Base-by-base conservation (phyloP, 805 yeast genomes). In the Komagataella mondaviorum region DNA sequence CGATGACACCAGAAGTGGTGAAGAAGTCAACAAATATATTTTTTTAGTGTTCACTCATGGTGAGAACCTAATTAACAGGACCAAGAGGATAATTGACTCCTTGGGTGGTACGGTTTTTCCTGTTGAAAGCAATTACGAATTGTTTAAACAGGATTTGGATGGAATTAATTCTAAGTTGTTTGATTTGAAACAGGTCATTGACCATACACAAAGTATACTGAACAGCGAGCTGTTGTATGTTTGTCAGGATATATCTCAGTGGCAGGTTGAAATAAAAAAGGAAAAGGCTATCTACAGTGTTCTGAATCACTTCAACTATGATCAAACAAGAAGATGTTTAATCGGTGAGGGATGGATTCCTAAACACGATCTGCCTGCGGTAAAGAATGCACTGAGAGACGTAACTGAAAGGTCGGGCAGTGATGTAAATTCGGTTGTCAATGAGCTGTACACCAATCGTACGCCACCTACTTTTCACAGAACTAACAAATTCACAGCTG, bases 261-360 rank as follows among this genome's bases (percentile, higher is more conserved):
- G 96, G 96, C 76, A 78, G 67, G 73, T 77, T 6, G 70, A 75
- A 20, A 69, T 83, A 30, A 80, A 80, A 52, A 80, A 88, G 64
- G 99, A 93, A 66, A 87, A 87, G 63, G 83, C 88, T 12, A 82
- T 90, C 14, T 89, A 84, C 66, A 74, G 83, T 39, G 77, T 88
- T 0, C 72, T 93, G 71, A 88, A 88, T 67, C 72, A 77, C 60
- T 81, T 88, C 65, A 88, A 86, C 61, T 85, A 83, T 65, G 95
- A 86, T 61, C 87, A 79, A 56, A 71, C 83, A n/a, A 81, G 96
- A 68, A 80, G 85, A 64, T 86, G 96, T 44, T 72, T 93, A 54
- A 78, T 91, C 48, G 96, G 95, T 18, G 98, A 95, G 71, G 99
- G 98, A 36, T 93, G 99, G 99, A 72, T 88, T 18, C 98, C 99